Evolutionary conservation across 257 asterid species (phyloP).

Genomic region (Fraxinus pennsylvanica): DNA sequence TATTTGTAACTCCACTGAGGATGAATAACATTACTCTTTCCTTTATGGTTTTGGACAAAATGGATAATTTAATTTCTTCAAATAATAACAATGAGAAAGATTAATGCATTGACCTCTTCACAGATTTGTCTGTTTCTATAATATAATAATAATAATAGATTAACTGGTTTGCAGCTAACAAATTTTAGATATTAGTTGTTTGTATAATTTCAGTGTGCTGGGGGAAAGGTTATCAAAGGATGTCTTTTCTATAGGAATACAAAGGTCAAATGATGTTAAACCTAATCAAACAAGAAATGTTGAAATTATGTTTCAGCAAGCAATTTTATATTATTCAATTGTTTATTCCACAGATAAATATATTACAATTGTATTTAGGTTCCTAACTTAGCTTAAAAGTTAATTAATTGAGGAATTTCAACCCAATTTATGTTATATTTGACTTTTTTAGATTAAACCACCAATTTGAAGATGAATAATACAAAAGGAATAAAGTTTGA

Average conservation of each 20-base stretch:
- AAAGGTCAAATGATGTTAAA: conserved; percentile 37
- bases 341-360: neutral
- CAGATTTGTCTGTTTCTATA: conserved; percentile 38
- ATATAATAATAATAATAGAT: neutral
- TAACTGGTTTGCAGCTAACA: conserved; percentile 10
- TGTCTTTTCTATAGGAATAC: conserved; percentile 36
- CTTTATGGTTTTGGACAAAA: conserved; percentile 33
- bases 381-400: too few species aligned
- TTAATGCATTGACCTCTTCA: conserved; percentile 55
- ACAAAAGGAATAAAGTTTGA: too few species aligned
- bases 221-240: conserved; percentile 29
- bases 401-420: too few species aligned
- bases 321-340: neutral
- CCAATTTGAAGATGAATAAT: too few species aligned
- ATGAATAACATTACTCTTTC: too few species aligned
- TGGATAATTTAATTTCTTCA: conserved; percentile 21
- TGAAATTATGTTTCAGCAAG: neutral
- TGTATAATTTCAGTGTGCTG: neutral
- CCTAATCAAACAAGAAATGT: conserved; percentile 26
- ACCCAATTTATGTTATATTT: too few species aligned
- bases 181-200: conserved; percentile 35
- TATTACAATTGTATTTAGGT: neutral
- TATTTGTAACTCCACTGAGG: too few species aligned
- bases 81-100: conserved; percentile 18
- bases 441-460: too few species aligned